Base-by-base conservation (phyloP, 257 asterid genomes). In the Thymus quinquecostatus region DNA sequence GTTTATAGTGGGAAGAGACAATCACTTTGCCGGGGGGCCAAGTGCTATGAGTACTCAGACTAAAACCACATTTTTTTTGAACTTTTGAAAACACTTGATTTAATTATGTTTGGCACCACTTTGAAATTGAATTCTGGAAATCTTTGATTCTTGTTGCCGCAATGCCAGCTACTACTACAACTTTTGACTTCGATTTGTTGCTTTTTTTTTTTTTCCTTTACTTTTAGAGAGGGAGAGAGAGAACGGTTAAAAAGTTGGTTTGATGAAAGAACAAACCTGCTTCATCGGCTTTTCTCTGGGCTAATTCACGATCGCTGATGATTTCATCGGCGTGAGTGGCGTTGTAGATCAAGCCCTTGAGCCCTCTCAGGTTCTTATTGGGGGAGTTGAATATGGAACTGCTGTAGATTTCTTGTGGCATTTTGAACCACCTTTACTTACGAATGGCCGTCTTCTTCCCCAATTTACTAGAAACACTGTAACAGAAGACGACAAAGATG, bases 221-320 rank as follows among this genome's bases (percentile, higher is more conserved):
- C 21, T 21, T 21, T 21, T 21, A 21, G 21, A 21, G 21, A 21
- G 21, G 21, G 21, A 21, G 21, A 21, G 21, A 21, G 21, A 21
- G 21, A 21, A 21, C 21, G 21, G 21, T 21, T 21, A 21, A 21
- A 40, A 34, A 61, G 54, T 5, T 1, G 21, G 10, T 5, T 47
- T 29, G 2, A 38, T 4, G 41, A 38, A 48, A n/a, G n/a, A 38
- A 49, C 71, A 14, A 77, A 91, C 96, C 96, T 80, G 96, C 86
- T 87, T 87, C 92, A 11, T 88, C 95, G n/a, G 97, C 93, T 86
- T 89, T 91, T 66, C 97, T 74, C 29, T 87, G 95, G 12, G 96
- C 97, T 75, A 91, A 79, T 71, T 84, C 97, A 6, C 80, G 92
- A 66, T 91, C 93, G 48, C 78, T 82, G 83, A 89, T 83, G 54